Evolutionary conservation across 2,329 filamentous ascomycete species (phyloP).

Genomic region (Aureobasidium sp.): DNA sequence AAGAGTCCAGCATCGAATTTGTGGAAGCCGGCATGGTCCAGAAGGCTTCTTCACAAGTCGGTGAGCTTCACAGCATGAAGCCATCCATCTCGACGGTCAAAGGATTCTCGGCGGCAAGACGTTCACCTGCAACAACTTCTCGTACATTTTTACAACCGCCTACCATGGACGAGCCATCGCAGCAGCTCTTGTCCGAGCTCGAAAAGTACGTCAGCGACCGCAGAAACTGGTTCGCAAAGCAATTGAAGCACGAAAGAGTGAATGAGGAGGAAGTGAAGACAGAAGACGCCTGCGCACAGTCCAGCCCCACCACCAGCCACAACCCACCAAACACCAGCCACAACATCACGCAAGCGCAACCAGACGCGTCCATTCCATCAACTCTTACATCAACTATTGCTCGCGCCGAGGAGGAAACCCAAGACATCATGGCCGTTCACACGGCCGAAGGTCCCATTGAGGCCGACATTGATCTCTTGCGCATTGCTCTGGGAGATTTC

Average conservation of each 20-base stretch:
- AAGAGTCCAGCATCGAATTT: neutral
- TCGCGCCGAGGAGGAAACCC: neutral
- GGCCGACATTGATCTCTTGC: neutral
- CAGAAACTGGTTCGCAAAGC: neutral
- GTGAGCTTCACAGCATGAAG: neutral
- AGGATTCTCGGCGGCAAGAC: neutral
- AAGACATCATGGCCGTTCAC: conserved; percentile 1
- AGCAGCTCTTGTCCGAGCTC: neutral
- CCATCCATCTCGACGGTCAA: neutral
- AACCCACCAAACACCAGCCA: neutral
- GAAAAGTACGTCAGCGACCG: neutral
- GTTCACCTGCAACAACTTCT: neutral
- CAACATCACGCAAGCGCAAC: neutral
- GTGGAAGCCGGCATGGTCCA: neutral
- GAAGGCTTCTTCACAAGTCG: neutral
- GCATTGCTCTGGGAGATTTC: neutral
- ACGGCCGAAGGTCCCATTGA: neutral
- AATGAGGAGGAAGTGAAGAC: neutral
- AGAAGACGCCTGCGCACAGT: neutral
- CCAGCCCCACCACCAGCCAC: neutral
- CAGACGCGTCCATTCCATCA: neutral
- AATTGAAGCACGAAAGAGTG: neutral
- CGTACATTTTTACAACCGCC: neutral
- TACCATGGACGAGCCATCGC: neutral
- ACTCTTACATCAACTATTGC: neutral